These are phyloP conservation scores for Ramularia collo-cygni DNA, from an alignment of 2,329 filamentous ascomycete species.

Conservation along the genomic window DNA sequence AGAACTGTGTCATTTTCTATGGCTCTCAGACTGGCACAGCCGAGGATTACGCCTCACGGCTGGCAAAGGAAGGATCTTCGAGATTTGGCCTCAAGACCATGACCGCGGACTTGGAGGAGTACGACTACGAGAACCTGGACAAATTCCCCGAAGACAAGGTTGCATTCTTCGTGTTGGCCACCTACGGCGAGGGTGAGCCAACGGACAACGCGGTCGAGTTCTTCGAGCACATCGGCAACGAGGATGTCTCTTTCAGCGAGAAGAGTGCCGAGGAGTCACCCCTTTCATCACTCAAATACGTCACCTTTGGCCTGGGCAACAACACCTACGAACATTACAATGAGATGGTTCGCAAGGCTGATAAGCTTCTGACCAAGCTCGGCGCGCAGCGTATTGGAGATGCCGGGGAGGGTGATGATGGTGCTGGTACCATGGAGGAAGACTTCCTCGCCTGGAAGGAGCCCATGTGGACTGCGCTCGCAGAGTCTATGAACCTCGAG, in stretches of 20 bases:
- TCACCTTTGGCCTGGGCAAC: constrained; percentile 93
- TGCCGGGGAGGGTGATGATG: constrained; percentile 93
- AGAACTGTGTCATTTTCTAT: constrained; percentile 98
- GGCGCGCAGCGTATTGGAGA: constrained; percentile 78
- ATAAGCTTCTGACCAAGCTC: constrained; percentile 71
- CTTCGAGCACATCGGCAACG: constrained; percentile 86
- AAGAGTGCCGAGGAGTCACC: constrained; percentile 60
- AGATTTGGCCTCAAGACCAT: constrained; percentile 95
- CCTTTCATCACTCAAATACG: constrained; percentile 79
- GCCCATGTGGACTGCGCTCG: constrained; percentile 88
- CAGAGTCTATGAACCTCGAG: constrained; percentile 77
- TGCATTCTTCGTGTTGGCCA: constrained; percentile 90
- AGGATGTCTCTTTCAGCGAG: constrained; percentile 75
- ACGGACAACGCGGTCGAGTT: constrained; percentile 99
- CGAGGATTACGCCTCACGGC: constrained; percentile 91
- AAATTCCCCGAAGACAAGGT: constrained; percentile 82
- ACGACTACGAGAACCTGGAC: constrained; percentile 93
- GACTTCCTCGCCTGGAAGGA: constrained; percentile 99
- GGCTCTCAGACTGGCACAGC: constrained; percentile 97
- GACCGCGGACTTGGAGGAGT: constrained; percentile 96
- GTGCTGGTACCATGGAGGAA: constrained; percentile 98
- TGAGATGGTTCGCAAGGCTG: constrained; percentile 89
- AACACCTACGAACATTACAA: constrained; percentile 99
- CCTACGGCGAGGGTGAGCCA: constrained; percentile 96
- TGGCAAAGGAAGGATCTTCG: constrained; percentile 96